Conservation (phyloP, 2,329 filamentous ascomycete species). For the Phoma sp. region DNA sequence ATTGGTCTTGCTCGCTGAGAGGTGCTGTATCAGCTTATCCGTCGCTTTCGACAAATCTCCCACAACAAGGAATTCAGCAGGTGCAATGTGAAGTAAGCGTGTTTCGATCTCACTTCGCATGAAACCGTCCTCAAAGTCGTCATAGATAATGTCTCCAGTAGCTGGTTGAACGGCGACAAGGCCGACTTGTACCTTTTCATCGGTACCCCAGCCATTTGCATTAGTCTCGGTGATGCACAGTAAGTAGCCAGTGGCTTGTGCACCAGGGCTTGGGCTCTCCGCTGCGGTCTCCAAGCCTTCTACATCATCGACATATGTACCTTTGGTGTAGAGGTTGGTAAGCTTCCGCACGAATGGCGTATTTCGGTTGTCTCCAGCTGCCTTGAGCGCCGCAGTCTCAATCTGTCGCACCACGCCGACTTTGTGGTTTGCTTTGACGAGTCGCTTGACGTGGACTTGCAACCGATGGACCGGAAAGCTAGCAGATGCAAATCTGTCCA, state of each 20-base stretch:
- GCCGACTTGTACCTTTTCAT: conserved; percentile 92
- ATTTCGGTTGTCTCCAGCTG: conserved; percentile 92
- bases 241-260: conserved; percentile 78
- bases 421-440: conserved; percentile 92
- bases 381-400: conserved; percentile 95
- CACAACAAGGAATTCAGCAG: conserved; percentile 93
- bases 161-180: conserved; percentile 93
- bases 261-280: conserved; percentile 61
- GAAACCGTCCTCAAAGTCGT: conserved; percentile 95
- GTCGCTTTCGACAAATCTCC: conserved; percentile 89
- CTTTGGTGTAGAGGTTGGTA: conserved; percentile 97
- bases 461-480: conserved; percentile 93
- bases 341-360: conserved; percentile 90
- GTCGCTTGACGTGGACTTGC: conserved; percentile 90
- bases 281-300: conserved; percentile 71
- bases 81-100: conserved; percentile 90
- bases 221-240: conserved; percentile 89
- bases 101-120: conserved; percentile 98
- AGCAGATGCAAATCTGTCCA: conserved; percentile 91
- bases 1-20: conserved; percentile 87
- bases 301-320: conserved; percentile 93
- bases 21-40: conserved; percentile 88
- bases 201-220: conserved; percentile 80
- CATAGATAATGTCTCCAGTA: conserved; percentile 94
- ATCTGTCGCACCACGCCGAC: conserved; percentile 94